Evolutionary conservation across 1,139 yeast species (phyloP).

Genomic region (Zygosaccharomyces sapae): DNA sequence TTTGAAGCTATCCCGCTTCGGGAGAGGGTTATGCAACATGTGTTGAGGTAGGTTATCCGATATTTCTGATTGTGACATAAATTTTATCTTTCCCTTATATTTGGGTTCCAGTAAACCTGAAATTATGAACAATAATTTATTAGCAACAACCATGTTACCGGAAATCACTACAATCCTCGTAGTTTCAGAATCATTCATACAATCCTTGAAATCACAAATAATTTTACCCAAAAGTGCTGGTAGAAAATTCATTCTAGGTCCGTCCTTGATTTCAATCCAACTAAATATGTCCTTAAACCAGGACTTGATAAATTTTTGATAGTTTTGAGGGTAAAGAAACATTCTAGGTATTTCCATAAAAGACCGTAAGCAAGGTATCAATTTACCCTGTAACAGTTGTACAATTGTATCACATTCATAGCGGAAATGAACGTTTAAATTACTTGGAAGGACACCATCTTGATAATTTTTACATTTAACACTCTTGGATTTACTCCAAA

Average conservation of each 20-base stretch:
- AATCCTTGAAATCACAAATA: slow-evolving; percentile 40
- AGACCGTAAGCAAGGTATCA: slow-evolving; percentile 33
- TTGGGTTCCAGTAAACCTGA: slow-evolving; percentile 42
- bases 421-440: slow-evolving; percentile 17
- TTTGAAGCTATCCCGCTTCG: slow-evolving; percentile 7
- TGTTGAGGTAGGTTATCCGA: neutral
- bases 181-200: slow-evolving; percentile 34
- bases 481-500: slow-evolving; percentile 10
- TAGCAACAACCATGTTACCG: slow-evolving; percentile 58
- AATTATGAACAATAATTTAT: slow-evolving; percentile 51
- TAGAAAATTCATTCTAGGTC: slow-evolving; percentile 41
- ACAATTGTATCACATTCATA: slow-evolving; percentile 25
- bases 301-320: slow-evolving; percentile 35
- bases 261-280: slow-evolving; percentile 62
- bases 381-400: slow-evolving; percentile 27
- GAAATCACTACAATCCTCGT: slow-evolving; percentile 55
- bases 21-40: neutral
- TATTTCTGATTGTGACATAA: slow-evolving; percentile 6
- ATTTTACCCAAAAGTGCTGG: slow-evolving; percentile 46
- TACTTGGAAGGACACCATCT: slow-evolving; percentile 18
- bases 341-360: slow-evolving; percentile 37
- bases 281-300: slow-evolving; percentile 57
- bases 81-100: slow-evolving; percentile 17
- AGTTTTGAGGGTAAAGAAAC: slow-evolving; percentile 34
- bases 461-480: slow-evolving; percentile 3